phyloP scores from a whole-genome alignment of 306 rosid species.

The Trifolium pratense region DNA sequence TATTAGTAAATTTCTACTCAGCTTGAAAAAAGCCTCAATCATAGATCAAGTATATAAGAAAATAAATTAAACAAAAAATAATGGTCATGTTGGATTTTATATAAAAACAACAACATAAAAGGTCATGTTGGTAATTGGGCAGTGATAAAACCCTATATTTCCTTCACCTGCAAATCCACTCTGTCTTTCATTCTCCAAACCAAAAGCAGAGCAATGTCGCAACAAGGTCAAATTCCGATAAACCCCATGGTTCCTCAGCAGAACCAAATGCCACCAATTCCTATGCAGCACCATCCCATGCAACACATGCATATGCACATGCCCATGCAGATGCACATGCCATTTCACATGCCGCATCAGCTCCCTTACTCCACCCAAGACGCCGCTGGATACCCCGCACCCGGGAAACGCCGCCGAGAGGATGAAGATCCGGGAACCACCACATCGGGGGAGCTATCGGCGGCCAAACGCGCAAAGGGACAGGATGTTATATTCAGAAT shows the following conservation, averaged over 20 bases:
- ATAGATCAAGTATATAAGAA: too few species aligned
- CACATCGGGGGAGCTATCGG: constrained; percentile 44
- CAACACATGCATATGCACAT: constrained; percentile 46
- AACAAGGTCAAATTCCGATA: constrained; percentile 66
- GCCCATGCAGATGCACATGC: constrained; percentile 47
- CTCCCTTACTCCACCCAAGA: constrained; percentile 45
- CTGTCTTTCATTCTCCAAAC: neutral
- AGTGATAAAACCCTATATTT: constrained; percentile 43
- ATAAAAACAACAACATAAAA: too few species aligned
- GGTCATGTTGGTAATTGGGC: constrained; percentile 23
- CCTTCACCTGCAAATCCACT: neutral
- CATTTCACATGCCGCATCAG: constrained; percentile 46
- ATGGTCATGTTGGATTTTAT: too few species aligned
- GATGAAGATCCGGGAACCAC: constrained; percentile 51
- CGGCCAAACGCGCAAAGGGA: constrained; percentile 64
- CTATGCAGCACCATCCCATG: constrained; percentile 28
- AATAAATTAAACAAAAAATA: too few species aligned
- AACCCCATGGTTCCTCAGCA: constrained; percentile 52
- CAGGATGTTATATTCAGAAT: constrained; percentile 87
- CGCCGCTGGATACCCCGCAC: constrained; percentile 29
- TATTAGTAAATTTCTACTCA: too few species aligned
- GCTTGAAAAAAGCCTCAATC: too few species aligned
- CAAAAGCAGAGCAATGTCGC: constrained; percentile 55
- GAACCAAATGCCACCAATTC: constrained; percentile 38
- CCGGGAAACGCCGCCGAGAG: constrained; percentile 81